Base-by-base conservation (phyloP, 139 green algal genomes). In the Chlamydomonas schloesseri region DNA sequence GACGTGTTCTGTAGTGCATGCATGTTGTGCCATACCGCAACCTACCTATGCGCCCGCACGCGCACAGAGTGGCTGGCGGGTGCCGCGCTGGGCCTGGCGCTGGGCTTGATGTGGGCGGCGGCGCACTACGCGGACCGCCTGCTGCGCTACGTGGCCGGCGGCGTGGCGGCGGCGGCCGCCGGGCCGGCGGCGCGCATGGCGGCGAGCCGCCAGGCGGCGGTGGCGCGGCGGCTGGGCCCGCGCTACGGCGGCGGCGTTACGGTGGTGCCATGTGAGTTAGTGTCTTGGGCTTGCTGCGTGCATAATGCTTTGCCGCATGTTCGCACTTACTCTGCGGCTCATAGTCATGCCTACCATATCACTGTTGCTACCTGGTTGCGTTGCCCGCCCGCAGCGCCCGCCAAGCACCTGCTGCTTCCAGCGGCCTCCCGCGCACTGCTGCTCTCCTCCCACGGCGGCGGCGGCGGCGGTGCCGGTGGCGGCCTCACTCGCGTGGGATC, bases 401-500 rank as follows among this genome's bases (percentile, higher is more conserved):
- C 46, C 42, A 76, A 69, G 79, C 79, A 85, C 46, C 67, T 85
- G 47, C 26, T 69, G 67, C 31, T 85, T 5, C 65, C 79, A 33
- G 18, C 67, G 29, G 65, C 67, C n/a, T 67, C 29, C 20, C n/a
- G 34, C 21, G 79, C 79, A 0, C 46, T 69, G 8, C 21, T 82
- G 76, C 4, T 50, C 28, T 71, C 75, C 57, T 26, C 11, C 72
- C 24, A 6, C 72, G 14, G 28, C 47, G 47, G 14, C 29, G 26
- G 42, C 21, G 47, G 29, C 14, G 28, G 29, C 47, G 14, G 10
- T 3, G 50, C 4, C 57, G 23, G 21, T 23, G 33, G 6, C 33
- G 34, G 0, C 23, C 33, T 81, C 3, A 55, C 73, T 31, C 31
- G 73, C n/a, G 17, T 50, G 4, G 34, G 6, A 53, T 81, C 73